These are phyloP conservation scores for Penicillium sp. DNA, from an alignment of 2,329 filamentous ascomycete genomes.

Conservation along the genomic window DNA sequence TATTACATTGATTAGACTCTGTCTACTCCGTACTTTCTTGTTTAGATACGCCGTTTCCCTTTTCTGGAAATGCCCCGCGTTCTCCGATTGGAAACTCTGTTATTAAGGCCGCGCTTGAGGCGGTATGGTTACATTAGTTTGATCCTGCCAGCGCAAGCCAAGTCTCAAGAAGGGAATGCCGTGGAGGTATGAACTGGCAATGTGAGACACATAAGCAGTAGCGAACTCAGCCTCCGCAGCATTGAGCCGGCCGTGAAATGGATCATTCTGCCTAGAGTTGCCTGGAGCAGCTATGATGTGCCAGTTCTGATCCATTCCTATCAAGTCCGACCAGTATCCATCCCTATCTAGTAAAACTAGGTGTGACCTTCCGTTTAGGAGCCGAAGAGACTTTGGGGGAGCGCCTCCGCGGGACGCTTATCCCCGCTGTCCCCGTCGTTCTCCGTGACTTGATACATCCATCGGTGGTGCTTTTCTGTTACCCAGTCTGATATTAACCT, in stretches of 20 bases:
- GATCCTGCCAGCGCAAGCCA: background rate
- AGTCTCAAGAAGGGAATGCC: background rate
- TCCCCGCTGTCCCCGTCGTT: too few species aligned
- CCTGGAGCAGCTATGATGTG: background rate
- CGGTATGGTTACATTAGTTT: background rate
- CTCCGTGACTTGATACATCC: too few species aligned
- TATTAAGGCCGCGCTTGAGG: background rate
- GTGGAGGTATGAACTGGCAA: background rate
- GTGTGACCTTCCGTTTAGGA: too few species aligned
- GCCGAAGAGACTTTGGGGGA: too few species aligned
- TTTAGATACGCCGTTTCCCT: background rate
- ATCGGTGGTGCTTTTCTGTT: too few species aligned
- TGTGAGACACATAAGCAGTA: background rate
- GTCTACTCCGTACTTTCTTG: too few species aligned
- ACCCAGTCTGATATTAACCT: too few species aligned
- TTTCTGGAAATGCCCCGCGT: background rate
- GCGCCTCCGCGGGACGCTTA: too few species aligned
- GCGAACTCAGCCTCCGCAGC: background rate
- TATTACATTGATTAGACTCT: background rate
- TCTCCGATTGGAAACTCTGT: background rate
- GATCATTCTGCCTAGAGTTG: too few species aligned
- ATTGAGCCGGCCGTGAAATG: background rate
- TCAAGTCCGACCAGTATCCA: too few species aligned
- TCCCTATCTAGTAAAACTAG: too few species aligned
- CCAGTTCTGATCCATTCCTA: background rate